Evolutionary conservation across 306 rosid genomes (phyloP), one percentile per base, ranked within the genome.

Genomic region (Vigna trinervia): DNA sequence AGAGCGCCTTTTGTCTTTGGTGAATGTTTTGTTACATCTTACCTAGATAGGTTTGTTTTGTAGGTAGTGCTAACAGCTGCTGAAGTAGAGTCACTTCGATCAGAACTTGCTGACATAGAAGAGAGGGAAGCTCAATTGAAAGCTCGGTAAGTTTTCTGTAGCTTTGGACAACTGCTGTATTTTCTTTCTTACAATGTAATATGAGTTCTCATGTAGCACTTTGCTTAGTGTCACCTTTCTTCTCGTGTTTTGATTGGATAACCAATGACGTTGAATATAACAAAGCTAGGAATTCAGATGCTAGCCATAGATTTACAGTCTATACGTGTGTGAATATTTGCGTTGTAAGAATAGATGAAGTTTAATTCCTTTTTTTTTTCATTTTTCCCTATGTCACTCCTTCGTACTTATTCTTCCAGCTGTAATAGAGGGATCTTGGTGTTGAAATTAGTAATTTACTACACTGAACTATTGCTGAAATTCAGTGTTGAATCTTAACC

Each of bases 41-140:
- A 82, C 77, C 5, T 15, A 75, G n/a, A 52, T 22, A 65, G 8
- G 39, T 80, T 50, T 46, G 38, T 75, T 71, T 81, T 81, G 77
- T 76, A 94, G 97, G 90, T 92, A 76, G 88, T 77, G 84, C 80
- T 92, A 68, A 84, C 90, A 71, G 87, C 85, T 66, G 88, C 80
- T 48, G 92, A 92, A 88, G 66, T 90, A 66, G 96, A 91, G 76
- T 89, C 98, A 69, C 90, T 94, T 84, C 88, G 87, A 23, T 83
- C 97, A 8, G 96, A 88, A 82, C 86, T 94, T 73, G 93, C 88
- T 62, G 96, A 92, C 68, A 61, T 86, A 80, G 96, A 88, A 87
- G 97, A 94, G 82, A 91, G 83, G 84, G 98, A 90, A 88, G 93
- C 98, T 78, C 95, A 88, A 65, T 73, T 90, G 67, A 94, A 86